These are phyloP conservation scores for Pseudocercospora fuligena DNA, from an alignment of 2,329 filamentous ascomycete species.

Conservation along the genomic window DNA sequence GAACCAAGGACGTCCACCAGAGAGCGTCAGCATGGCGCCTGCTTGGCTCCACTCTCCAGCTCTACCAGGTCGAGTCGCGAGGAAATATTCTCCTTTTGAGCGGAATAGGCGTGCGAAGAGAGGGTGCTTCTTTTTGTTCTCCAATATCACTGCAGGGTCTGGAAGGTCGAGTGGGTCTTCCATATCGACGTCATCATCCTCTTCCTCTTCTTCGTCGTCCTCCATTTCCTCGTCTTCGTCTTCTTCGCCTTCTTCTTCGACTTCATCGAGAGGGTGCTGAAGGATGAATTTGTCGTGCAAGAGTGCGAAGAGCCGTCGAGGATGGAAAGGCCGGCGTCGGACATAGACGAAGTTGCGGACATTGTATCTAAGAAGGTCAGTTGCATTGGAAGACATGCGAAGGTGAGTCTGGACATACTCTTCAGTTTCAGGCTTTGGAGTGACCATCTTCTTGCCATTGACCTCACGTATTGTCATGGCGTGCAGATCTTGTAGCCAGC, in stretches of 20 bases:
- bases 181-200: constrained; percentile 42
- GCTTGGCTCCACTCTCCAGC: constrained; percentile 68
- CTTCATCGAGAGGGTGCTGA: constrained; percentile 43
- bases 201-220: constrained; percentile 40
- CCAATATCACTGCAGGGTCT: constrained; percentile 50
- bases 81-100: constrained; percentile 66
- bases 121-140: constrained; percentile 60
- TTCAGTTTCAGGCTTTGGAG: constrained; percentile 72
- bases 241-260: constrained; percentile 32
- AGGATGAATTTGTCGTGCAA: constrained; percentile 52
- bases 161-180: constrained; percentile 41
- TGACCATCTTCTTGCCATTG: constrained; percentile 58
- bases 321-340: constrained; percentile 54
- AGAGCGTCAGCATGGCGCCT: constrained; percentile 66
- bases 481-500: constrained; percentile 73
- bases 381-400: background rate
- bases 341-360: constrained; percentile 74
- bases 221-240: constrained; percentile 31
- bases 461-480: constrained; percentile 68
- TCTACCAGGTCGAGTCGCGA: constrained; percentile 62
- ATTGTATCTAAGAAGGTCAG: constrained; percentile 54
- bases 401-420: constrained; percentile 60
- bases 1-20: constrained; percentile 63
- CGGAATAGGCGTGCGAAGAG: constrained; percentile 62
- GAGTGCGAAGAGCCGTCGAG: constrained; percentile 46